These are phyloP conservation scores for Sporothrix pallida DNA, from an alignment of 2,329 filamentous ascomycete species.

Conservation along the genomic window DNA sequence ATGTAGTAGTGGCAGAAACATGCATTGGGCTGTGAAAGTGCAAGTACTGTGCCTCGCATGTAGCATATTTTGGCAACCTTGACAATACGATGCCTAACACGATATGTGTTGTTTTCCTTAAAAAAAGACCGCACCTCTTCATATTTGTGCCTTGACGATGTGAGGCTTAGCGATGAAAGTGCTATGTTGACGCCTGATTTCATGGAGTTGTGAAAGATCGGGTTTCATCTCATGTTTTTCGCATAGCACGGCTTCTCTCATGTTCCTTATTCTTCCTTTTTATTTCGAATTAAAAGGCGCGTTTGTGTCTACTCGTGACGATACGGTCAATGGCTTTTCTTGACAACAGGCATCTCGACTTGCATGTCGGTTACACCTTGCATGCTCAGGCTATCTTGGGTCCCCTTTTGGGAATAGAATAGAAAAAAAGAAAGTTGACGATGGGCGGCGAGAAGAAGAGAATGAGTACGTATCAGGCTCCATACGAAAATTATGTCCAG, in stretches of 20 bases:
- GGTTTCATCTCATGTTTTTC: too few species aligned
- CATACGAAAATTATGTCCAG: not conserved
- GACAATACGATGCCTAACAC: too few species aligned
- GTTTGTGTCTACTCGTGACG: not conserved
- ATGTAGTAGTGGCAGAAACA: not conserved
- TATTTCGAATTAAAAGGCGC: not conserved
- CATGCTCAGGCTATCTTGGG: not conserved
- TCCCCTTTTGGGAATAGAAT: not conserved
- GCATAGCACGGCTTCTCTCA: too few species aligned
- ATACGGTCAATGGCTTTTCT: not conserved
- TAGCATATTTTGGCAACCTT: too few species aligned
- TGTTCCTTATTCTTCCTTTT: too few species aligned
- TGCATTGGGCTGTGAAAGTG: not conserved
- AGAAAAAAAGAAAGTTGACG: not conserved
- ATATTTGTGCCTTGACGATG: too few species aligned
- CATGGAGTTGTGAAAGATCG: too few species aligned
- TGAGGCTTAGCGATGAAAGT: too few species aligned
- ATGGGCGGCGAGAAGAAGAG: not conserved
- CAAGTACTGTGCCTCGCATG: too few species aligned
- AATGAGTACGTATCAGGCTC: not conserved
- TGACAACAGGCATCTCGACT: not conserved
- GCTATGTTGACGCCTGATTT: too few species aligned
- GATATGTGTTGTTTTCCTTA: too few species aligned
- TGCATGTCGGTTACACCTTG: slow-evolving; percentile 22
- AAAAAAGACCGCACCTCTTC: too few species aligned